These are phyloP conservation scores for Kingdonia uniflora DNA, from an alignment of 164 flowering plant genomes.

Conservation along the genomic window DNA sequence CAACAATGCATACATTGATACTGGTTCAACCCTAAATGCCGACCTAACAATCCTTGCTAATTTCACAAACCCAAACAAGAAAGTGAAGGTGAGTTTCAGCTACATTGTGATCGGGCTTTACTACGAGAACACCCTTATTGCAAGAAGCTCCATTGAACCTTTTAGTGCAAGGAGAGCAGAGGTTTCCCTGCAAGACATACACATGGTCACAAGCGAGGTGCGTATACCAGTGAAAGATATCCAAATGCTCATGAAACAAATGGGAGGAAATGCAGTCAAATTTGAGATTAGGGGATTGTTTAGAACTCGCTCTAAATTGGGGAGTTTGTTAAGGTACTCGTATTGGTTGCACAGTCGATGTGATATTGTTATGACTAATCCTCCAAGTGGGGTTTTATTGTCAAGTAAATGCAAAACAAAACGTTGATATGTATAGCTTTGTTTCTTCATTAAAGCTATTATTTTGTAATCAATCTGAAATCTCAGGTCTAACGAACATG, in stretches of 20 bases:
- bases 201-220: slow-evolving; percentile 54
- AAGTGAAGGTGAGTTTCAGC: slow-evolving; percentile 49
- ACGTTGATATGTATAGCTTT: slow-evolving; percentile 15
- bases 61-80: slow-evolving; percentile 66
- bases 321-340: slow-evolving; percentile 37
- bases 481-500: too few species aligned
- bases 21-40: slow-evolving; percentile 53
- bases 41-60: slow-evolving; percentile 49
- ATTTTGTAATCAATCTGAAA: too few species aligned
- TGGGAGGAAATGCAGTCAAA: slow-evolving; percentile 20
- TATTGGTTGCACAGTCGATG: slow-evolving; percentile 47
- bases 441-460: too few species aligned
- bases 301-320: slow-evolving; percentile 39
- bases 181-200: slow-evolving; percentile 27
- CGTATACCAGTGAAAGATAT: slow-evolving; percentile 21
- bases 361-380: slow-evolving; percentile 24
- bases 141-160: slow-evolving; percentile 37
- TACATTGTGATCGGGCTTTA: slow-evolving; percentile 39
- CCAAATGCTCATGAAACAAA: slow-evolving; percentile 24
- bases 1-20: slow-evolving; percentile 67
- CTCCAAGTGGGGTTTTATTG: slow-evolving; percentile 49
- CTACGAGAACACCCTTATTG: slow-evolving; percentile 33
- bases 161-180: slow-evolving; percentile 25
- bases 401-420: slow-evolving; percentile 38
- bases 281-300: slow-evolving; percentile 36